These are phyloP conservation scores for Zelopaecilomyces penicillatus DNA, from an alignment of 2,329 filamentous ascomycete species.

Conservation along the genomic window DNA sequence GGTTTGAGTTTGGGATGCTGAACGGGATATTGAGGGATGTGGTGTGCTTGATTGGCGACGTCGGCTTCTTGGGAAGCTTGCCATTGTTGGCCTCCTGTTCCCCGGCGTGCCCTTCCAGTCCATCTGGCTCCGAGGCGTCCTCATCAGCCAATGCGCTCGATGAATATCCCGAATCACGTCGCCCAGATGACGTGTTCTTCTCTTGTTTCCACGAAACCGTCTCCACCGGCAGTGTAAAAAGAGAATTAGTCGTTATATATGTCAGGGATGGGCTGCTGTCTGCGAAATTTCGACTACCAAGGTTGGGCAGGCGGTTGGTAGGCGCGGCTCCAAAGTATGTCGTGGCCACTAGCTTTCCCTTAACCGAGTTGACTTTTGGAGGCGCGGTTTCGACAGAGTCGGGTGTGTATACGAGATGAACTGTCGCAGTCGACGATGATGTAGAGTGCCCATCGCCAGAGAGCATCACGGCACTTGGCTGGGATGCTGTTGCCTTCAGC, in stretches of 20 bases:
- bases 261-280: conserved; percentile 33
- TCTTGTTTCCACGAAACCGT: conserved; percentile 34
- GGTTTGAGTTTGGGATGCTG: conserved; percentile 35
- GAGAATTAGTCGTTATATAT: conserved; percentile 37
- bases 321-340: conserved; percentile 44
- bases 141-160: conserved; percentile 32
- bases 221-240: conserved; percentile 29
- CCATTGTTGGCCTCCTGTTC: conserved; percentile 9
- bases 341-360: conserved; percentile 42
- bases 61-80: conserved; percentile 18
- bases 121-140: conserved; percentile 27
- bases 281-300: conserved; percentile 35
- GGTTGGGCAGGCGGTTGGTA: conserved; percentile 40
- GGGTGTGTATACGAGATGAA: conserved; percentile 42
- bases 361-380: conserved; percentile 40
- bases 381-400: conserved; percentile 32
- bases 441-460: conserved; percentile 39
- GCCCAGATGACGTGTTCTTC: conserved; percentile 25
- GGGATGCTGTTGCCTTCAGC: conserved; percentile 35
- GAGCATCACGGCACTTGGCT: conserved; percentile 42
- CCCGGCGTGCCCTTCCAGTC: conserved; percentile 11
- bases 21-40: conserved; percentile 40
- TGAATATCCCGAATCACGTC: conserved; percentile 48
- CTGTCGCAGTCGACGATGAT: conserved; percentile 31
- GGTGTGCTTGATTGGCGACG: conserved; percentile 27